Base-by-base conservation (phyloP, 2,329 filamentous ascomycete genomes). In the Gremmenia infestans region DNA sequence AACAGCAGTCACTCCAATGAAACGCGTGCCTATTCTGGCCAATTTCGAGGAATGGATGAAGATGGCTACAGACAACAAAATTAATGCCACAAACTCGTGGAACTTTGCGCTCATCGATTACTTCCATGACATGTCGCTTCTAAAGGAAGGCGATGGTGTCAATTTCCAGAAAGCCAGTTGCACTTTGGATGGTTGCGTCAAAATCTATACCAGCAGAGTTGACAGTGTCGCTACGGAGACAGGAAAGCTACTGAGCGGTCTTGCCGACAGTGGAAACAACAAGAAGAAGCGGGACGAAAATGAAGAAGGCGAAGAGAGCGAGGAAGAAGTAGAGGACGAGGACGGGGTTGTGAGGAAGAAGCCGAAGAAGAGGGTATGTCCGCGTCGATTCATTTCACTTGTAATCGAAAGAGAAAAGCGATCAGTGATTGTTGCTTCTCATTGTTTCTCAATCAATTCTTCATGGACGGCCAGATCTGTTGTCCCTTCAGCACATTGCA, bases 31-130 rank as follows among this genome's bases (percentile, higher is more conserved):
- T 1, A 88, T 99, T 65, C 78, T 99, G 53, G 94, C 94, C 68
- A 99, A 99, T 74, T 99, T 97, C 67, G 94, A 99, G 72, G 94
- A 99, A 72, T 97, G 93, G 94, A 97, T 99, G 91, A 99, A 97
- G 80, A 96, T 99, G 91, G 94, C 94, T 2, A 97, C 94, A 15
- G 94, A 99, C 76, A 99, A 99, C 76, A 94, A 94, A 74, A 99
- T 99, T 79, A 99, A 97, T 71, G 93, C 94, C 49, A 85, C 88
- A 57, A 99, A 99, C 73, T 97, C 92, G 32, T 99, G 94, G 94
- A 97, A 97, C 72, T 97, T 99, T 74, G 94, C 94, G n/a, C 82
- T 99, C 17, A 99, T 99, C 70, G 94, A 99, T 73, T 99, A 99
- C 74, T 99, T 99, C 68, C 93, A 99, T 72, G 94, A 99, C 69